Evolutionary conservation across 257 asterid genomes (phyloP), one percentile per base, ranked within the genome.

Genomic region (Ballota nigra): DNA sequence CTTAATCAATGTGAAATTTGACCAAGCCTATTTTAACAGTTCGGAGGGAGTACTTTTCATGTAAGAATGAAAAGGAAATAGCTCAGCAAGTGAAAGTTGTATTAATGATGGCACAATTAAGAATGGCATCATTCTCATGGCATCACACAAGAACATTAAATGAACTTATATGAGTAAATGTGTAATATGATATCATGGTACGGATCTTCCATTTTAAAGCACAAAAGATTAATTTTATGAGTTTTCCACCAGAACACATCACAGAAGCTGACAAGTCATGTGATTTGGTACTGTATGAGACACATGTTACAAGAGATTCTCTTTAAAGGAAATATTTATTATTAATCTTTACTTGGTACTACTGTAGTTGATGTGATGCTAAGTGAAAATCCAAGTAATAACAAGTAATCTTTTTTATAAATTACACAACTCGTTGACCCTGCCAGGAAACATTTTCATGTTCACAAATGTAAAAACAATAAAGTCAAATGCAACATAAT

Each of bases 391-490:
- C 13, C 2, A 34, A 20, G 33, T 58, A 51, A 59, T 20, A 55
- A 10, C 29, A 24, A 33, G 31, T 68, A 41, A 31, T 57, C 52
- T 8, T 15, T 49, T 22, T 57, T 20, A 11, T 10, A 16, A 26
- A 53, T 6, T 61, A 23, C 45, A 63, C 29, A 23, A 33, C 8
- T 63, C 26, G 7, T 47, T 20, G 20, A 31, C 62, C 62, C 51
- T 45, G 13, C 20, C 22, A 72, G 57, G 58, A 38, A 52, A 72
- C 29, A 56, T n/a, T 34, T 23, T 33, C 70, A 31, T 31, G 79
- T 67, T 43, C 57, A 56, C 63, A 58, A 31, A 20, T 51, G 66
- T 57, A 22, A 65, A 22, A 13, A 38, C 20, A n/a, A 28, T 11
- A 29, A 20, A 18, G 24, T 67, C 73, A 23, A 58, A 68, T 23